Conservation (phyloP, 176 grass and related monocot genomes). For the Metroxylon sagu region DNA sequence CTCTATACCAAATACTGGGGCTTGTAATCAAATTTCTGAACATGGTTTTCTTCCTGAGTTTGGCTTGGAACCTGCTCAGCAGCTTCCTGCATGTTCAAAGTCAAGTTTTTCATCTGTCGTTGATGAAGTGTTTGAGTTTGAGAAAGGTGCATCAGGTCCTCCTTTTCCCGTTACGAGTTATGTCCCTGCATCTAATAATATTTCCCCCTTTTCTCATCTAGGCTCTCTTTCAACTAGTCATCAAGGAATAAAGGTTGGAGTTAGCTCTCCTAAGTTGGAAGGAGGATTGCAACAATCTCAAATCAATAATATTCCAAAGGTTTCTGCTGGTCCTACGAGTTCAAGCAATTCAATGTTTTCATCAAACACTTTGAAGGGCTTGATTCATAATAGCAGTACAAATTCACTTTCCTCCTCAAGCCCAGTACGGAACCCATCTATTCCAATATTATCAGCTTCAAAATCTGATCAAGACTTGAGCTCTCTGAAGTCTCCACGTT, state of each 20-base stretch:
- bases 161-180: slow-evolving; percentile 27
- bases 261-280: slow-evolving; percentile 34
- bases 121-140: slow-evolving; percentile 82
- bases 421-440: slow-evolving; percentile 31
- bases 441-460: slow-evolving; percentile 36
- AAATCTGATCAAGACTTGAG: slow-evolving; percentile 53
- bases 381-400: slow-evolving; percentile 19
- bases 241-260: slow-evolving; percentile 34
- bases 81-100: slow-evolving; percentile 43
- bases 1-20: slow-evolving; percentile 34
- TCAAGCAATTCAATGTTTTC: slow-evolving; percentile 28
- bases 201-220: slow-evolving; percentile 26
- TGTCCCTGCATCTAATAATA: slow-evolving; percentile 27
- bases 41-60: slow-evolving; percentile 29
- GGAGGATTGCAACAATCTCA: slow-evolving; percentile 30
- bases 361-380: slow-evolving; percentile 35
- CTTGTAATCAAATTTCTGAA: slow-evolving; percentile 40
- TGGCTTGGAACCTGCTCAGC: slow-evolving; percentile 36
- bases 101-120: slow-evolving; percentile 92
- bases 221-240: slow-evolving; percentile 38
- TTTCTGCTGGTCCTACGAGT: slow-evolving; percentile 18
- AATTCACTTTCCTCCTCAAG: slow-evolving; percentile 36
- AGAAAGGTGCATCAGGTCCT: slow-evolving; percentile 23
- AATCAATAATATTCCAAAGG: slow-evolving; percentile 28
- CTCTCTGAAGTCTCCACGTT: slow-evolving; percentile 22